These are phyloP conservation scores for Hypericum androsaemum DNA, from an alignment of 345 rosid species.

Conservation along the genomic window DNA sequence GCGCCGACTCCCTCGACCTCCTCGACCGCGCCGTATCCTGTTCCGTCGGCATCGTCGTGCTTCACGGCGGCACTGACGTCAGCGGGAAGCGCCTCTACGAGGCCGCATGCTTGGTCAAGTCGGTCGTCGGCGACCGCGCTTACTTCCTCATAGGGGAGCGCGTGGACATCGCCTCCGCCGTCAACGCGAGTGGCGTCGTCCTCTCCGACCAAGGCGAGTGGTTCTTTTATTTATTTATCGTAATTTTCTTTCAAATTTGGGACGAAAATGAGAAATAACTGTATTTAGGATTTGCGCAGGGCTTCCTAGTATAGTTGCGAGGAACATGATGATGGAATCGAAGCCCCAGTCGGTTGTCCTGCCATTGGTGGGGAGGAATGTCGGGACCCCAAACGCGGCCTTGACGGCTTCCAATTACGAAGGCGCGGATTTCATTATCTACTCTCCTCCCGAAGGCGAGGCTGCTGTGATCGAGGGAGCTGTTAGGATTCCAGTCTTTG, in stretches of 20 bases:
- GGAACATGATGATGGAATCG: conserved; percentile 72
- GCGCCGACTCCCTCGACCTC: conserved; percentile 38
- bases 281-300: conserved; percentile 26
- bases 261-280: not conserved
- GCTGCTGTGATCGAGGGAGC: conserved; percentile 20
- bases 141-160: conserved; percentile 69
- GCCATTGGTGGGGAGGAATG: conserved; percentile 80
- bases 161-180: conserved; percentile 80
- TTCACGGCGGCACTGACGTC: conserved; percentile 40
- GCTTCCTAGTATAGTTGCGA: conserved; percentile 81
- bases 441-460: conserved; percentile 26
- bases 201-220: conserved; percentile 77
- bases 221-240: not conserved
- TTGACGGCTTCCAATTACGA: conserved; percentile 64
- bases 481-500: conserved; percentile 61
- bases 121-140: conserved; percentile 71
- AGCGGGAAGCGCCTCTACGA: conserved; percentile 63
- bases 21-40: conserved; percentile 61
- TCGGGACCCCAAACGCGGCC: conserved; percentile 52
- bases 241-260: not conserved
- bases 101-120: conserved; percentile 77
- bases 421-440: conserved; percentile 91
- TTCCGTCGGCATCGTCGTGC: conserved; percentile 67
- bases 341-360: conserved; percentile 58
- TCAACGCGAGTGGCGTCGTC: conserved; percentile 80